Percentiles rank a stretch among this genome's conserved stretches.
Conservation (phyloP, 306 rosid genomes). For the Prunus mume region DNA sequence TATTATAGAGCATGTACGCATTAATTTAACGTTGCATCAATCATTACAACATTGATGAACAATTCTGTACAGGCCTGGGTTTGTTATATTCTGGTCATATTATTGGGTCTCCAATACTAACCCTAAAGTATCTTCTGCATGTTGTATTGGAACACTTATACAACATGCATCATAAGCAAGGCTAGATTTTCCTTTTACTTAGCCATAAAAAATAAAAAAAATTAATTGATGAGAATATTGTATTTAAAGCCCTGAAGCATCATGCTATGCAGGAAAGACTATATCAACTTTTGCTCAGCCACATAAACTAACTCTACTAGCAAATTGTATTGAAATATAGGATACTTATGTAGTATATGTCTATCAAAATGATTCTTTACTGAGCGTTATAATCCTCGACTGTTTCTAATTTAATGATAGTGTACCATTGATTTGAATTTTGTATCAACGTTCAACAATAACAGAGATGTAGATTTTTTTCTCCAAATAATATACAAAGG, state of each 20-base stretch:
- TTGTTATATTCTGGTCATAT: too few relatives aligned
- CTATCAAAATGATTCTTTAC: neutral
- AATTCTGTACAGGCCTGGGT: too few relatives aligned
- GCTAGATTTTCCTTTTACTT: neutral
- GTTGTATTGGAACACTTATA: neutral
- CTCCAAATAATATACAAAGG: neutral
- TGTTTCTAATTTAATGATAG: neutral
- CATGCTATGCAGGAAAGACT: neutral
- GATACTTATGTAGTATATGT: neutral
- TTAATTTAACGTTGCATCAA: too few relatives aligned
- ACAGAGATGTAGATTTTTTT: neutral
- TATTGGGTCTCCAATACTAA: too few relatives aligned
- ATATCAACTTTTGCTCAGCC: neutral
- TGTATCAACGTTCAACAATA: neutral
- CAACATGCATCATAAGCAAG: neutral
- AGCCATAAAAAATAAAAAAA: neutral
- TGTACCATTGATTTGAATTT: neutral
- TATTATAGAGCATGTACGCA: too few relatives aligned
- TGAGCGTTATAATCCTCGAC: neutral
- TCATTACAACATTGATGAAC: too few relatives aligned
- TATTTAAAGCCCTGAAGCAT: neutral
- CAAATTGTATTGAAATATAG: neutral
- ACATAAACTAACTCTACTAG: neutral
- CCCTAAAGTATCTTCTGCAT: neutral
- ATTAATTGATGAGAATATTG: too few relatives aligned